Percentiles rank a stretch among this genome's conserved stretches.
Conservation (phyloP, 805 yeast species). For the Monosporozyma siamensis region DNA sequence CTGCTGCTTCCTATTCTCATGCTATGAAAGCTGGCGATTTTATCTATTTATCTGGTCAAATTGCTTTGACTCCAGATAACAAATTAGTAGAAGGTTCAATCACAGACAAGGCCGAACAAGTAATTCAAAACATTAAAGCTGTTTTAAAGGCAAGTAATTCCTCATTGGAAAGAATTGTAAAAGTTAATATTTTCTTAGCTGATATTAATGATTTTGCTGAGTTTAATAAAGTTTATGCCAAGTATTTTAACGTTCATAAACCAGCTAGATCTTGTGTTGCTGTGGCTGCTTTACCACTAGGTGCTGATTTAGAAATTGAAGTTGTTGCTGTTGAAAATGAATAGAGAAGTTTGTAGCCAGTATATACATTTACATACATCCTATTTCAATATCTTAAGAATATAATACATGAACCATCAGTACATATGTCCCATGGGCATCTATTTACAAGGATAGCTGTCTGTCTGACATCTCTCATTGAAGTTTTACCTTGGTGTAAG, state of each 20-base stretch:
- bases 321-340: constrained; percentile 72
- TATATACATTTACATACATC: neutral
- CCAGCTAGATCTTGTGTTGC: constrained; percentile 99
- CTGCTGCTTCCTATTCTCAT: constrained; percentile 94
- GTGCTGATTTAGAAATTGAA: constrained; percentile 80
- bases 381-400: neutral
- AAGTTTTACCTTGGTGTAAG: too few relatives aligned
- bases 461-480: too few relatives aligned
- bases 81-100: constrained; percentile 70
- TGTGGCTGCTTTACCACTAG: constrained; percentile 82
- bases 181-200: constrained; percentile 79
- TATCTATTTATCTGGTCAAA: constrained; percentile 89
- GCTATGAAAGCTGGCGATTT: constrained; percentile 87
- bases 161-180: constrained; percentile 71
- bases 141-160: constrained; percentile 83
- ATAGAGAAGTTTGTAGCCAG: constrained; percentile 5
- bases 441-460: too few relatives aligned
- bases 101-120: constrained; percentile 70
- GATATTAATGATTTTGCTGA: constrained; percentile 81
- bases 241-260: constrained; percentile 65
- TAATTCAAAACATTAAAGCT: constrained; percentile 54
- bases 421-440: too few relatives aligned
- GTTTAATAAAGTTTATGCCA: constrained; percentile 75
- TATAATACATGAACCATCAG: too few relatives aligned
- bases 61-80: constrained; percentile 79